Evolutionary conservation across 441 rosid genomes (phyloP), one percentile per base, ranked within the genome.

Genomic region (Sinapis alba): DNA sequence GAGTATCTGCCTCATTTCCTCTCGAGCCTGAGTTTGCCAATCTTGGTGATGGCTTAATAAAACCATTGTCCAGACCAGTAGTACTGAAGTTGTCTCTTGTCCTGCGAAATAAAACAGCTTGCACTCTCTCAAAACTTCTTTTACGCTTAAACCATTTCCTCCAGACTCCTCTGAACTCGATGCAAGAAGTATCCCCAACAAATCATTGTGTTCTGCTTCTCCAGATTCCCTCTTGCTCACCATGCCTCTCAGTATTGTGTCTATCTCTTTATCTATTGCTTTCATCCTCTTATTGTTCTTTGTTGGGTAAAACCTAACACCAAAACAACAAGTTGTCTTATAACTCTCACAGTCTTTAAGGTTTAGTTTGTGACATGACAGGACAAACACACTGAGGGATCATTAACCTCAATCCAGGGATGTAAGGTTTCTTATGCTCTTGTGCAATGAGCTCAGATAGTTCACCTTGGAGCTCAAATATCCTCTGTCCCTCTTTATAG

Each of bases 401-500:
- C n/a, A n/a, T n/a, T 43, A 67, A 81, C 86, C 78, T 74, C 73
- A 61, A 57, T 27, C 86, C 86, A 28, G 86, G 86, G 63, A 85
- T 79, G 75, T 81, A 72, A 43, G 72, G 64, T 28, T 72, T 71
- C 19, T 56, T 75, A 15, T 70, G 2, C 43, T 54, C 76, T 70
- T 74, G 72, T 6, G 59, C 5, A 0, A 67, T 1, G 15, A 78
- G 77, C 24, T 58, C 26, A 15, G 57, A 62, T 65, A 61, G 54
- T 54, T 81, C 79, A 4, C 26, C 59, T 62, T 62, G 80, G 34
- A 86, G 84, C 27, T 83, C 71, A n/a, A 79, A 86, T 3, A 84
- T 79, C 45, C 50, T 82, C 58, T 69, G 81, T 3, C 87, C 87
- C 67, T 86, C 89, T 71, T 81, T 74, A 47, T 80, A 83, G 71